Evolutionary conservation across 495 filamentous ascomycete genomes (phyloP).

Genomic region (Penicillium silybi): DNA sequence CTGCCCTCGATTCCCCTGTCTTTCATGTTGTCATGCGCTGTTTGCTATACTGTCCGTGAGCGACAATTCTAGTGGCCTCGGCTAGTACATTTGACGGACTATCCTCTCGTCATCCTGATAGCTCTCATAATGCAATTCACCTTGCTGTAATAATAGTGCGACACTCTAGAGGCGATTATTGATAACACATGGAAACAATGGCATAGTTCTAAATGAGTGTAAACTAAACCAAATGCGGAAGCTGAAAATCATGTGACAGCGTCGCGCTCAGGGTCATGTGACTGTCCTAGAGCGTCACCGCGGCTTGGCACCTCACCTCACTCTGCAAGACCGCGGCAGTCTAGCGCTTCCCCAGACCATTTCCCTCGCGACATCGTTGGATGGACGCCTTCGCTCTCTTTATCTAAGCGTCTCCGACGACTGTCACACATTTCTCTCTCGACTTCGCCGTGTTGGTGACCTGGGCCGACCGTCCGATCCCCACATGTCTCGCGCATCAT

Average conservation of each 20-base stretch:
- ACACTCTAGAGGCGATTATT: background rate
- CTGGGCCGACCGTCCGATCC: slow-evolving; percentile 40
- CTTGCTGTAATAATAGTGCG: background rate
- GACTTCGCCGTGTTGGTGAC: slow-evolving; percentile 31
- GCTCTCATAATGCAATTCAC: slow-evolving; percentile 4
- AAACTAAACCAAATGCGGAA: slow-evolving; percentile 20
- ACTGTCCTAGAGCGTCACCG: slow-evolving; percentile 18
- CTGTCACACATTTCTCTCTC: slow-evolving; percentile 19
- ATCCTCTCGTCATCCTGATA: background rate
- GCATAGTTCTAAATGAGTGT: background rate
- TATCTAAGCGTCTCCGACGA: slow-evolving; percentile 18
- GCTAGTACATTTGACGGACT: background rate
- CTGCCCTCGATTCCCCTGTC: slow-evolving; percentile 34
- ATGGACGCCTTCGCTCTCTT: slow-evolving; percentile 27
- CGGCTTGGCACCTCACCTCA: slow-evolving; percentile 43
- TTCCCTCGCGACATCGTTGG: slow-evolving; percentile 23
- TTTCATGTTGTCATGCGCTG: slow-evolving; percentile 1
- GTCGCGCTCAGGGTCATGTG: slow-evolving; percentile 30
- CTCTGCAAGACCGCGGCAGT: slow-evolving; percentile 27
- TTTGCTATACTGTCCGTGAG: slow-evolving; percentile 8
- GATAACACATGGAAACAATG: background rate
- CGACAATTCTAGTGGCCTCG: background rate
- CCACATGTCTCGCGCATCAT: slow-evolving; percentile 51
- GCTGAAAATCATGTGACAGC: slow-evolving; percentile 27
- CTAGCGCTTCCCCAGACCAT: slow-evolving; percentile 18